A percentile compares a stretch with the other conserved stretches of the same genome.
Conservation (phyloP, 805 yeast species). For the Metschnikowia vanudenii region DNA sequence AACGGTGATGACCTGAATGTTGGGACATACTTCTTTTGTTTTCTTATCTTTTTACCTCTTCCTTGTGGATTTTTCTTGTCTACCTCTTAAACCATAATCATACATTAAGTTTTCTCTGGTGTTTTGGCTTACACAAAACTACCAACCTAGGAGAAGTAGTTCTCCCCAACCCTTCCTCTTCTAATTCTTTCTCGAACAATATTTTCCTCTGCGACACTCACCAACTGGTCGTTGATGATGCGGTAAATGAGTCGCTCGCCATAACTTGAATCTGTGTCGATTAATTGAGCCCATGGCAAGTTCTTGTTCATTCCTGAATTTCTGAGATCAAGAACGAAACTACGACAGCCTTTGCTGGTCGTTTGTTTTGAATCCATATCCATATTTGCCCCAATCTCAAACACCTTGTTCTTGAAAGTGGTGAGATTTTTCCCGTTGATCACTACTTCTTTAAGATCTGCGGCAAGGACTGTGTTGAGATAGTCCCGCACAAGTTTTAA, state of each 20-base stretch:
- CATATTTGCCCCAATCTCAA: slow-evolving; percentile 2
- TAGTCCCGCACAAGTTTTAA: slow-evolving; percentile 36
- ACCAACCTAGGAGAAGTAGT: slow-evolving; percentile 25
- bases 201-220: slow-evolving; percentile 30
- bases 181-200: slow-evolving; percentile 34
- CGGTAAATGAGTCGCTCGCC: slow-evolving; percentile 20
- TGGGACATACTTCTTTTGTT: slow-evolving; percentile 52
- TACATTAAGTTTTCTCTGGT: no score
- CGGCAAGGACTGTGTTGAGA: slow-evolving; percentile 19
- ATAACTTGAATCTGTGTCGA: slow-evolving; percentile 10
- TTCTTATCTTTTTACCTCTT: not conserved
- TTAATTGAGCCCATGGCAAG: slow-evolving; percentile 44
- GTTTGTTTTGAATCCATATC: not conserved
- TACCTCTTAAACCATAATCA: not conserved
- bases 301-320: slow-evolving; percentile 51
- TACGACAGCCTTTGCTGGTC: not conserved
- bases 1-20: slow-evolving; percentile 92
- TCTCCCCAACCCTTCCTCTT: slow-evolving; percentile 45
- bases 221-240: slow-evolving; percentile 32
- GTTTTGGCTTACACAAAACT: no score
- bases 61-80: not conserved
- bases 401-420: slow-evolving; percentile 7
- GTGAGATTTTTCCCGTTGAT: slow-evolving; percentile 10
- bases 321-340: slow-evolving; percentile 35
- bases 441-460: slow-evolving; percentile 1